Base-by-base conservation (phyloP, 225 moss, liverwort and hornwort genomes). In the Pseudisothecium myosuroides region DNA sequence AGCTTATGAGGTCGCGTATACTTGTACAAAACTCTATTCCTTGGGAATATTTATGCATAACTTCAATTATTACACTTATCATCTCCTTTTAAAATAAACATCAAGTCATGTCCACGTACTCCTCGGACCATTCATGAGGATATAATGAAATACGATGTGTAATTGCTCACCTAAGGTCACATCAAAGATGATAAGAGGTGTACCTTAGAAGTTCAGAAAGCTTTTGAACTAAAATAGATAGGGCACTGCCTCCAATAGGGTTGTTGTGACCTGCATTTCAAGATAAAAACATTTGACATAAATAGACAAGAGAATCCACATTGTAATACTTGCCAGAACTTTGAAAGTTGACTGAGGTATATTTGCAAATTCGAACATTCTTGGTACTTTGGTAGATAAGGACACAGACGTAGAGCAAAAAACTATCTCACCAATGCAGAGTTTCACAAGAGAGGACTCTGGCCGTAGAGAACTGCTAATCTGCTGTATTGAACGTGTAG, bases 191-290 rank as follows among this genome's bases (percentile, higher is more conserved):
- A 83, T 83, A 72, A 85, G 76, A 88, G 29, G 37, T 36, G 67
- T 96, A 99, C 98, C 98, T 95, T 66, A 80, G 84, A 63, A 99
- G 92, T 45, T 64, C 74, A n/a, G 96, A 91, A 68, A 99, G 95
- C 82, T 96, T 97, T 69, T 94, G 90, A 65, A 92, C 92, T 84
- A 99, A 93, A 68, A 92, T 92, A 83, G 92, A 91, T 66, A 99
- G 88, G 50, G 96, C 95, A 89, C 92, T 94, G 82, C 97, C 96
- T 85, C 93, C 94, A 29, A 96, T 93, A 55, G 96, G 96, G 62
- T 93, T 93, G 82, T 96, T 99, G 74, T 93, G 88, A 93, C 97
- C 98, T 98, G 95, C 86, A 73, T 61, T 82, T 82, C 45, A 80
- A 89, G 81, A 85, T 60, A 52, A 87, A 79, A 80, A 80, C 62